Evolutionary conservation across 2,329 filamentous ascomycete genomes (phyloP).

Genomic region (Curvularia spicifera): DNA sequence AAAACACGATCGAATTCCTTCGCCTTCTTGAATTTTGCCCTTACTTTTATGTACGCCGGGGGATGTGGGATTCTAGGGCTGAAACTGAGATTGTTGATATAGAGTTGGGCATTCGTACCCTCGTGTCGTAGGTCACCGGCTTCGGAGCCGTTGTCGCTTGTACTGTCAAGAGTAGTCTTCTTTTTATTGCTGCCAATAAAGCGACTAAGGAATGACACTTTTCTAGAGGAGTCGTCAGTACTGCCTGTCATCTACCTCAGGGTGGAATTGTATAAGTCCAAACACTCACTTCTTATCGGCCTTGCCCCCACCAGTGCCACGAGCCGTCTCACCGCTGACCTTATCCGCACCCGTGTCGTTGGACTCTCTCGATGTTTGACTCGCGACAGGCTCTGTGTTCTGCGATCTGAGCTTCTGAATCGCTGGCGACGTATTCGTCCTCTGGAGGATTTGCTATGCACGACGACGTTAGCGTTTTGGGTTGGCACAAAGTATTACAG

Average conservation of each 20-base stretch:
- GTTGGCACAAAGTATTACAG: not conserved
- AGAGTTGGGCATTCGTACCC: conserved; percentile 81
- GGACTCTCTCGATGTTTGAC: conserved; percentile 39
- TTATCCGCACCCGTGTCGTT: conserved; percentile 60
- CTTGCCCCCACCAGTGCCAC: conserved; percentile 34
- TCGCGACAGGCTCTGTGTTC: conserved; percentile 45
- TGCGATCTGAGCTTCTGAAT: conserved; percentile 63
- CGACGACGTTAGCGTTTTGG: conserved; percentile 20
- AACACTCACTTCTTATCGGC: conserved; percentile 49
- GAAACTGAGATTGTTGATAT: conserved; percentile 75
- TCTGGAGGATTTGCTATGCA: conserved; percentile 63
- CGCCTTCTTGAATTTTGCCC: conserved; percentile 77
- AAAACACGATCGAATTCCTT: conserved; percentile 88
- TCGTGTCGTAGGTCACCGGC: conserved; percentile 72
- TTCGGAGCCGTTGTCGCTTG: conserved; percentile 72
- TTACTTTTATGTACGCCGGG: conserved; percentile 87
- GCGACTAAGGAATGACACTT: conserved; percentile 89
- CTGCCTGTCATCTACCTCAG: conserved; percentile 18
- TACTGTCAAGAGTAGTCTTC: conserved; percentile 61
- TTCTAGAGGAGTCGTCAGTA: conserved; percentile 60
- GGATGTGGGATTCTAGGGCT: conserved; percentile 88
- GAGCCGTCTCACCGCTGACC: conserved; percentile 31
- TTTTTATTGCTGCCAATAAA: conserved; percentile 79
- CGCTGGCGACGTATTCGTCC: conserved; percentile 69
- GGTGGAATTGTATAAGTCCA: not conserved